Evolutionary conservation across 768 basidiomycete species (phyloP), one percentile per base, ranked within the genome.

Genomic region (Cubamyces sp.): DNA sequence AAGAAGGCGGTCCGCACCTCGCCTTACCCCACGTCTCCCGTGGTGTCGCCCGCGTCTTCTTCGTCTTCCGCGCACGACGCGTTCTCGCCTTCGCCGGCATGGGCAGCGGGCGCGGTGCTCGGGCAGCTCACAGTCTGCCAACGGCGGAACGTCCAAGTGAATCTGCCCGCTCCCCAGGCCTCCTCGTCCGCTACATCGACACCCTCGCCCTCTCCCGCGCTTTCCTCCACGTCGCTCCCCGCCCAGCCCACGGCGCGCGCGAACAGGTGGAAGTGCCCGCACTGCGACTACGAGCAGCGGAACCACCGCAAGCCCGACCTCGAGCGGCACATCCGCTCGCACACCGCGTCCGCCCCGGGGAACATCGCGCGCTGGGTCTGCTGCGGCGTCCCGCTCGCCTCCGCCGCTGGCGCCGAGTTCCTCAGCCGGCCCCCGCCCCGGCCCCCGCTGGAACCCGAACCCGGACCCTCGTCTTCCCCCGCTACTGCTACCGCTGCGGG

Each of bases 241-340:
- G 3, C n/a, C n/a, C 46, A 5, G 11, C 19, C n/a, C 5, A 4
- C 23, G 23, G 7, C 11, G 14, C 46, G 19, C n/a, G 4, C 46
- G 23, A 47, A 47, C 46, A 5, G 23, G 14, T 47, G 46, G 46
- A 19, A 37, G 42, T 57, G 56, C 56, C 64, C 61, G 26, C 50
- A 54, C 61, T 70, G 69, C 64, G 18, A 3, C 16, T 65, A 61
- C 55, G 54, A 49, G 34, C 64, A 62, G 65, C 1, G 3, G 28
- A 60, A 60, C 46, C 49, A 25, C 16, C 69, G 69, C 56, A 46
- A 5, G 46, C 58, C 61, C 19, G 69, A 70, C 60, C 43, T 70
- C 51, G 49, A 42, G 54, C 67, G 69, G n/a, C 69, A 70, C 60
- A 25, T 68, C 43, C 28, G 26, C 42, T 55, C 54, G n/a, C 69